Evolutionary conservation across 2,329 filamentous ascomycete genomes (phyloP).

Genomic region (Trichoderma sp.): DNA sequence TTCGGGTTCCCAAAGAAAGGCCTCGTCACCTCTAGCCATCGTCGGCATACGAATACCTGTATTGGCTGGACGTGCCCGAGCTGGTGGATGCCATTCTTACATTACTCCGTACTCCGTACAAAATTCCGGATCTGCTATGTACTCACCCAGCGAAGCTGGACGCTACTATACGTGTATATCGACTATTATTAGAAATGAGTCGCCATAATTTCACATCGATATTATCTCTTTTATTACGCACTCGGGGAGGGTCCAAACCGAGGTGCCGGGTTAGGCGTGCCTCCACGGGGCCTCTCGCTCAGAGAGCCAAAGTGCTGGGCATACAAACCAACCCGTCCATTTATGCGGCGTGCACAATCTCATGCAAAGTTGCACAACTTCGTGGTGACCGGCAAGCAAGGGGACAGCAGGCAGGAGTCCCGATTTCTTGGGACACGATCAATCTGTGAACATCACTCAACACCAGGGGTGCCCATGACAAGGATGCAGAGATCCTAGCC

Average conservation of each 20-base stretch:
- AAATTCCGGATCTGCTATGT: background rate
- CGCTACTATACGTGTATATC: background rate
- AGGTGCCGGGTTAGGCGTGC: background rate
- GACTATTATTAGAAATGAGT: background rate
- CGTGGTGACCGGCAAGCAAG: background rate
- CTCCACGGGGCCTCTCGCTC: background rate
- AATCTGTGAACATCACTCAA: constrained; percentile 13
- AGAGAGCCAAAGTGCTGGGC: background rate
- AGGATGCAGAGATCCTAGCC: constrained; percentile 10
- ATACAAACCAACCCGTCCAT: background rate
- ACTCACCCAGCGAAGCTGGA: background rate
- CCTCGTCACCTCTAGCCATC: background rate
- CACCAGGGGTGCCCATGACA: background rate
- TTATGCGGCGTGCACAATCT: background rate
- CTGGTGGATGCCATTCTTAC: background rate
- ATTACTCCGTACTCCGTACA: background rate
- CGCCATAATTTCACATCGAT: background rate
- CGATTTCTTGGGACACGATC: constrained; percentile 17
- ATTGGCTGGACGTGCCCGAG: background rate
- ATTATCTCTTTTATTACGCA: background rate
- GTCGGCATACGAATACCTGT: background rate
- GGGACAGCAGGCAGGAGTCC: background rate
- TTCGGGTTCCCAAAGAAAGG: background rate
- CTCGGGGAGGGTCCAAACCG: background rate
- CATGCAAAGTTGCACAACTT: background rate